Evolutionary conservation across 495 filamentous ascomycete genomes (phyloP).

Genomic region (Trichoderma gamsii): DNA sequence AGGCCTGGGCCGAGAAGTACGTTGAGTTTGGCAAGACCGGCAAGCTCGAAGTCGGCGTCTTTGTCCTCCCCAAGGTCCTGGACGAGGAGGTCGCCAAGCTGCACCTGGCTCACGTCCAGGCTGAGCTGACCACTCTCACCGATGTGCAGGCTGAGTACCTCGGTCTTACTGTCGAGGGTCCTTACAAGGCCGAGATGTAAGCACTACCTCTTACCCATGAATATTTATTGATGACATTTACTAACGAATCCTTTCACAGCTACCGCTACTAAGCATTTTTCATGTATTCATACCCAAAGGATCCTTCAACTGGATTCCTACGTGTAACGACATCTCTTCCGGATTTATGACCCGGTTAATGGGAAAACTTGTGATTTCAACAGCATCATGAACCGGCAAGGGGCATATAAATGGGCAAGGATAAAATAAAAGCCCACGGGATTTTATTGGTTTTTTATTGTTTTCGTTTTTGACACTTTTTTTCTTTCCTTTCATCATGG

Average conservation of each 20-base stretch:
- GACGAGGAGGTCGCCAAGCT: slow-evolving; percentile 96
- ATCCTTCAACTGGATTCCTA: slow-evolving; percentile 19
- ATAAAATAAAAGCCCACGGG: slow-evolving; percentile 8
- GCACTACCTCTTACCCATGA: slow-evolving; percentile 16
- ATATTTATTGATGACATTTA: not conserved
- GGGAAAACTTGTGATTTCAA: slow-evolving; percentile 17
- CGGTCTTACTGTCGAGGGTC: slow-evolving; percentile 72
- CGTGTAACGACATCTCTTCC: slow-evolving; percentile 8
- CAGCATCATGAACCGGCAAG: slow-evolving; percentile 17
- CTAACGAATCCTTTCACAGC: slow-evolving; percentile 35
- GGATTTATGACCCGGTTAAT: slow-evolving; percentile 1
- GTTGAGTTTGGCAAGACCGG: slow-evolving; percentile 85
- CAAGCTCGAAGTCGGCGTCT: slow-evolving; percentile 88
- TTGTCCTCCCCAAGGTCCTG: slow-evolving; percentile 95
- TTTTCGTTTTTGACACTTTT: not conserved
- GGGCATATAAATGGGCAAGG: slow-evolving; percentile 6
- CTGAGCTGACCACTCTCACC: slow-evolving; percentile 80
- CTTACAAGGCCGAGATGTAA: slow-evolving; percentile 86
- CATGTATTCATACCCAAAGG: not conserved
- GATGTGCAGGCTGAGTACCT: slow-evolving; percentile 90
- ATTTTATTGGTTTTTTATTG: not conserved
- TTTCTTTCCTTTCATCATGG: not conserved
- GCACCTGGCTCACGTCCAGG: slow-evolving; percentile 92
- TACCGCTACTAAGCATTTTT: slow-evolving; percentile 51
- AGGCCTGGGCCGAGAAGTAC: slow-evolving; percentile 84